Base-by-base conservation (phyloP, 148 eudicot genomes). In the Diospyros kaki region DNA sequence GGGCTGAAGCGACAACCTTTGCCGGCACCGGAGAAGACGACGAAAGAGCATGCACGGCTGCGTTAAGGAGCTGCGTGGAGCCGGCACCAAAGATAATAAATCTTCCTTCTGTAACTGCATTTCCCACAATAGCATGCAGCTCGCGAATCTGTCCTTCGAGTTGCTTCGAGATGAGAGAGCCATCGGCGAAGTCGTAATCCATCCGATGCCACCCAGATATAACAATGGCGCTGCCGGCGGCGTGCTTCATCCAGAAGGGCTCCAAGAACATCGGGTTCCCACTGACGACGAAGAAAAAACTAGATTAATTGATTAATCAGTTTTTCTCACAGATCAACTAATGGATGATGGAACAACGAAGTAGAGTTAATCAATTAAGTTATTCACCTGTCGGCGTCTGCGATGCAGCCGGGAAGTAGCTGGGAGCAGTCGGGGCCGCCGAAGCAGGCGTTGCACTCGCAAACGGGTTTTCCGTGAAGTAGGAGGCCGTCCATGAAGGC, bases 181-280 rank as follows among this genome's bases (percentile, higher is more conserved):
- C 6, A 8, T 39, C 65, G 4, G 59, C 6, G 71, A 63, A 83
- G 0, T 42, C 4, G 28, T 86, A 86, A 10, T 87, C 43, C 78
- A 86, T 66, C 41, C 89, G 73, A 45, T 86, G 87, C 89, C 89
- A 86, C 44, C 85, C 85, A 38, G 89, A 60, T 2, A 84, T 59
- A 28, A 86, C 39, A 15, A 82, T 71, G 1, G 85, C 83, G n/a
- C 87, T 75, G 6, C 45, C 77, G 13, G 73, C 78, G 7, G 75
- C 81, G 1, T 79, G 77, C 8, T 71, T 68, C 83, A 62, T 79
- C 87, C 85, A 84, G 60, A 76, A 84, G 4, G 85, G 87, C 76
- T 84, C 87, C 67, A 84, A 46, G 56, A 76, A 84, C 5, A 84
- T 13, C 2, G 87, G 85, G 71, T 79, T 42, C 59, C 87, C 87